phyloP scores from a whole-genome alignment of 2,329 filamentous ascomycete genomes.

The Penicillium sumatraense region DNA sequence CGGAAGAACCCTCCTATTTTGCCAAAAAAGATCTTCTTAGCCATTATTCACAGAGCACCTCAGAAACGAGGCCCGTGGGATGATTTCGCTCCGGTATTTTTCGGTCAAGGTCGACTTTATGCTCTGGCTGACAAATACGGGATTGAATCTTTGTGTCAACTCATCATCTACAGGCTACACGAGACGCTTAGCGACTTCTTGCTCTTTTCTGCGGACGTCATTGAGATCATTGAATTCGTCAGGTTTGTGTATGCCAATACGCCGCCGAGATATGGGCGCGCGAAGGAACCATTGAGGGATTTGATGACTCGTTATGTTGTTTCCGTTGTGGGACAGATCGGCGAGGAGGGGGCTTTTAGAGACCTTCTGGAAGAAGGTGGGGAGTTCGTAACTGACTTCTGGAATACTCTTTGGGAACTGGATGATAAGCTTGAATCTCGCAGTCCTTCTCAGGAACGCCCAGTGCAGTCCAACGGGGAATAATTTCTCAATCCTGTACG shows the following conservation, averaged over 20 bases:
- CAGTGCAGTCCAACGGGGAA: no score
- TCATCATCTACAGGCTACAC: not conserved
- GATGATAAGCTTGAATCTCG: no score
- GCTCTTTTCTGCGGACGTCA: constrained; percentile 18
- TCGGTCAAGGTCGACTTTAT: not conserved
- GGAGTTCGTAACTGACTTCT: constrained; percentile 20
- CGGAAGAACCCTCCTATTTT: no score
- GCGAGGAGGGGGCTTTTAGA: constrained; percentile 13
- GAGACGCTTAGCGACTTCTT: not conserved
- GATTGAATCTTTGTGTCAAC: not conserved
- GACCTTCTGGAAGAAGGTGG: constrained; percentile 23
- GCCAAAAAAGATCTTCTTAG: no score
- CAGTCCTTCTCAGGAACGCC: no score
- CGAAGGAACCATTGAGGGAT: not conserved
- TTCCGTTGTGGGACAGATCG: constrained; percentile 23
- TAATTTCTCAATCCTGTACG: no score
- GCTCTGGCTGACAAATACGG: not conserved
- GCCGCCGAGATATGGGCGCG: constrained; percentile 17
- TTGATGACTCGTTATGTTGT: constrained; percentile 13
- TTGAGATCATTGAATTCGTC: constrained; percentile 38
- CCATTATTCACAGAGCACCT: no score
- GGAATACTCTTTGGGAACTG: not conserved
- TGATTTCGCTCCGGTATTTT: not conserved
- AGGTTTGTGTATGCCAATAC: constrained; percentile 44
- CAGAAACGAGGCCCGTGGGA: no score